Evolutionary conservation across 495 filamentous ascomycete species (phyloP).

Genomic region (Penicillium ochrochloron): DNA sequence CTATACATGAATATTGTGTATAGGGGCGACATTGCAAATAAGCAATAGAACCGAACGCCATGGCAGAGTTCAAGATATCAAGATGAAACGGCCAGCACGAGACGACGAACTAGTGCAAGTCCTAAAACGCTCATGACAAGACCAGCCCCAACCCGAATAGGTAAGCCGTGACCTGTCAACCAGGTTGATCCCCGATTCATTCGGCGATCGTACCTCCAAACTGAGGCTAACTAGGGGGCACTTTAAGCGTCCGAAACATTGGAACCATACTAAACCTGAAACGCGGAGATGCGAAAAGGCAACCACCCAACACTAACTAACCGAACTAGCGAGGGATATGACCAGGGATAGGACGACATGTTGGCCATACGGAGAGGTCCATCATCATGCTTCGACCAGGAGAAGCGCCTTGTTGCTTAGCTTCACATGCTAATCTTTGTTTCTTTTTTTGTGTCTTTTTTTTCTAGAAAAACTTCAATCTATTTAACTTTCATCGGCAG

Average conservation of each 20-base stretch:
- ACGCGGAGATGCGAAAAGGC: slow-evolving; percentile 14
- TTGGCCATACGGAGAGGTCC: background rate
- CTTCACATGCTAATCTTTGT: slow-evolving; percentile 21
- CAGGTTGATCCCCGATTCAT: slow-evolving; percentile 5
- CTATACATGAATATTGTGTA: background rate
- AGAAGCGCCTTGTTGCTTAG: background rate
- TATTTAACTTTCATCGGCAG: slow-evolving; percentile 26
- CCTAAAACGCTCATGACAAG: slow-evolving; percentile 8
- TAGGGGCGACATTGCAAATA: background rate
- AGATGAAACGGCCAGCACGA: slow-evolving; percentile 6
- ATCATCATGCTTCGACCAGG: background rate
- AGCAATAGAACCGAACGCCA: slow-evolving; percentile 1
- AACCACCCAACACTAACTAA: background rate
- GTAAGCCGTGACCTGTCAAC: slow-evolving; percentile 5
- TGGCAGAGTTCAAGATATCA: slow-evolving; percentile 1
- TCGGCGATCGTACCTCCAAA: background rate
- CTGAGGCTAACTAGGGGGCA: slow-evolving; percentile 5
- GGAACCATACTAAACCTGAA: slow-evolving; percentile 14
- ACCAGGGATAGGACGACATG: background rate
- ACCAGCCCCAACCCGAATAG: background rate
- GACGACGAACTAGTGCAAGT: slow-evolving; percentile 10
- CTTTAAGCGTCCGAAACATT: background rate
- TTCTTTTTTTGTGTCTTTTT: too few species aligned
- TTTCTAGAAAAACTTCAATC: slow-evolving; percentile 25
- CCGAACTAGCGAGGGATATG: background rate